Evolutionary conservation across 2,329 filamentous ascomycete genomes (phyloP).

Genomic region (Colletotrichum caudatum): DNA sequence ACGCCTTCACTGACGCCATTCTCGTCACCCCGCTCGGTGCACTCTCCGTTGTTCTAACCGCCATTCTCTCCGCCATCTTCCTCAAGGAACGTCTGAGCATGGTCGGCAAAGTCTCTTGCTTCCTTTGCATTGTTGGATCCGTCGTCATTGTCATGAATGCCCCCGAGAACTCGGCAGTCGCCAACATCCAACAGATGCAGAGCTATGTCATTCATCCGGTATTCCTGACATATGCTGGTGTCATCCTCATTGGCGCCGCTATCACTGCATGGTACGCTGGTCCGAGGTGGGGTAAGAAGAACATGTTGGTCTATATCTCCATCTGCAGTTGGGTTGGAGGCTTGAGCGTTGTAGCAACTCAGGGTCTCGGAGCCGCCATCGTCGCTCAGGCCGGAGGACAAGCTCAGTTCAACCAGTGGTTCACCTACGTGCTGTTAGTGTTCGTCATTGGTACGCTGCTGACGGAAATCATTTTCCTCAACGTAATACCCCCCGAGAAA

Average conservation of each 20-base stretch:
- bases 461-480: slow-evolving; percentile 95
- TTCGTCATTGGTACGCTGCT: slow-evolving; percentile 91
- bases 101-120: slow-evolving; percentile 95
- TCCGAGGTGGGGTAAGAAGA: slow-evolving; percentile 93
- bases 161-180: slow-evolving; percentile 84
- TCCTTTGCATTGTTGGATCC: slow-evolving; percentile 92
- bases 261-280: slow-evolving; percentile 84
- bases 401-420: slow-evolving; percentile 97
- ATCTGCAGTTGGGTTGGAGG: slow-evolving; percentile 97
- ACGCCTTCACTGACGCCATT: slow-evolving; percentile 96
- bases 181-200: slow-evolving; percentile 93
- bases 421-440: slow-evolving; percentile 89
- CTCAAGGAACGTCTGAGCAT: slow-evolving; percentile 95
- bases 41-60: slow-evolving; percentile 90
- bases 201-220: slow-evolving; percentile 86
- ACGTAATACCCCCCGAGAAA: slow-evolving; percentile 70
- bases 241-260: slow-evolving; percentile 79
- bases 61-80: slow-evolving; percentile 92
- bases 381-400: slow-evolving; percentile 85
- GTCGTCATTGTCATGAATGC: slow-evolving; percentile 96
- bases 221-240: slow-evolving; percentile 85
- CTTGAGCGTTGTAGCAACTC: slow-evolving; percentile 92
- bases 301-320: slow-evolving; percentile 96
- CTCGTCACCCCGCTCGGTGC: slow-evolving; percentile 93
- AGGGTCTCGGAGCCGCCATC: slow-evolving; percentile 91